Base-by-base conservation (phyloP, 148 eudicot genomes). In the Simmondsia chinensis region DNA sequence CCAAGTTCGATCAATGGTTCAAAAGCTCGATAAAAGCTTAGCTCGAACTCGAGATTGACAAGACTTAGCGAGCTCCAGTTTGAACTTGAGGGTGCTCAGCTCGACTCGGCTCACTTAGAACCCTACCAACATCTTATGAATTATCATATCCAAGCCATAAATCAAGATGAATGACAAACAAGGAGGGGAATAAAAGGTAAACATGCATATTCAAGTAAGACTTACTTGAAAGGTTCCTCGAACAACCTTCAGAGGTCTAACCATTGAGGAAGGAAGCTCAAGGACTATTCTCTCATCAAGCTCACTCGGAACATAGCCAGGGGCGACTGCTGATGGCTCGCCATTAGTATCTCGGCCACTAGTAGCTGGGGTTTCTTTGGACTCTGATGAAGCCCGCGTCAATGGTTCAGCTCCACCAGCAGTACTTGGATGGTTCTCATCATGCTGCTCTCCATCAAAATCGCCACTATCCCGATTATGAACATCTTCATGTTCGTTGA, bases 191-290 rank as follows among this genome's bases (percentile, higher is more conserved):
- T n/a, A n/a, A n/a, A n/a, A n/a, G n/a, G n/a, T n/a, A n/a, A n/a
- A n/a, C n/a, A n/a, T n/a, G n/a, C n/a, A n/a, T n/a, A n/a, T n/a
- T n/a, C n/a, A n/a, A n/a, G n/a, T n/a, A n/a, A n/a, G 39, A 70
- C 99, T 77, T 75, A 86, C 99, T 68, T 93, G 99, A 52, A 93
- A 80, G 29, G 75, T 93, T 70, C 99, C 99, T 46, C 61, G 74
- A 21, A 76, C 71, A 66, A 93, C 78, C 65, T 68, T 79, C 31
- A 93, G 64, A 25, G 94, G 96, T 59, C 75, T 75, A 61, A 86
- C 87, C 83, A 93, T 86, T 19, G 96, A 82, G 18, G 94, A 76
- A 27, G 89, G 83, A 55, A 93, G 77, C 70, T 93, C 99, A 72
- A 86, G 79, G 59, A 93, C 59, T 53, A 93, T 83, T 69, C 87